Evolutionary conservation across 352 stramenopile species (phyloP).

Genomic region (Phytopythium ostracodes): DNA sequence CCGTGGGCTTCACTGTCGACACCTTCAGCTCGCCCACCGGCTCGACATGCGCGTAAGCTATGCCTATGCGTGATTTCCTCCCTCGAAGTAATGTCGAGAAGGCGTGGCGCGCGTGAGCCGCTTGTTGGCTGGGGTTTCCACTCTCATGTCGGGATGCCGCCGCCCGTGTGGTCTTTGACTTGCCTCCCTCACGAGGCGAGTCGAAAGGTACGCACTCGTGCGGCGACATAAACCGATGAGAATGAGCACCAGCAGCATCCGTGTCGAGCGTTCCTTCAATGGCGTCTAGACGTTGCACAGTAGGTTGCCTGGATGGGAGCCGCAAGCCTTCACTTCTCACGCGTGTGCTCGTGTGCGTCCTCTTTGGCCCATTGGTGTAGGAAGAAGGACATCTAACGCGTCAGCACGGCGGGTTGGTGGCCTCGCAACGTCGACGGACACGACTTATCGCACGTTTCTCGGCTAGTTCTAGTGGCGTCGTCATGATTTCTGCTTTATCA

Average conservation of each 20-base stretch:
- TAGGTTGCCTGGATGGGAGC: background rate
- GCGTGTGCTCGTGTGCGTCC: constrained; percentile 1
- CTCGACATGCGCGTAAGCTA: constrained; percentile 56
- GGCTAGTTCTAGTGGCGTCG: background rate
- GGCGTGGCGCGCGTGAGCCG: background rate
- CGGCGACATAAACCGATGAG: background rate
- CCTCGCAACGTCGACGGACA: background rate
- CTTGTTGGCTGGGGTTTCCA: background rate
- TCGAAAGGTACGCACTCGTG: background rate
- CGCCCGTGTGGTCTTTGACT: background rate
- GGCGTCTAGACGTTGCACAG: background rate
- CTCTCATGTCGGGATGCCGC: background rate
- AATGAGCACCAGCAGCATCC: background rate
- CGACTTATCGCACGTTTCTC: background rate
- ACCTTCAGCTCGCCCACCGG: constrained; percentile 12
- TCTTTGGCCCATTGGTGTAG: background rate
- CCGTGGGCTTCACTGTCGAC: constrained; percentile 57
- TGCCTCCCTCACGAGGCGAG: background rate
- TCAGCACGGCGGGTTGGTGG: background rate
- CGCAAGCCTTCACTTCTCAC: constrained; percentile 1
- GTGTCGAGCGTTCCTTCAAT: background rate
- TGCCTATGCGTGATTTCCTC: constrained; percentile 5
- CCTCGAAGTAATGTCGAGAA: constrained; percentile 2
- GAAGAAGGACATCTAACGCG: constrained; percentile 3
- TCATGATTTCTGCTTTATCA: background rate